phyloP scores from a whole-genome alignment of 805 yeast species.

The Kuraishia cidri region DNA sequence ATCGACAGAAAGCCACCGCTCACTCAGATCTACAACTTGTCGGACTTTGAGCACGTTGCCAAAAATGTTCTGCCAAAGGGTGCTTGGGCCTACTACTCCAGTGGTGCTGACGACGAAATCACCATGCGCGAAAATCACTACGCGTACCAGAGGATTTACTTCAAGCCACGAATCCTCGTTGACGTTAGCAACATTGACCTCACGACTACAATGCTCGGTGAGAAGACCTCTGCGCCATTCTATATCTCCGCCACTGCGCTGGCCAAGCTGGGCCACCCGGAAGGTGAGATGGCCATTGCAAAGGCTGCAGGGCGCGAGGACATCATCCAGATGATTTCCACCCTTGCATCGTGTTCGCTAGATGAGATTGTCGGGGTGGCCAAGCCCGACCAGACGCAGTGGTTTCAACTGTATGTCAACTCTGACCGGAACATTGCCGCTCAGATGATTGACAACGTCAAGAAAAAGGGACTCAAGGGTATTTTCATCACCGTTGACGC shows the following conservation, averaged over 20 bases:
- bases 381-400: slow-evolving; percentile 60
- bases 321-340: slow-evolving; percentile 85
- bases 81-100: slow-evolving; percentile 91
- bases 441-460: slow-evolving; percentile 61
- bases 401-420: slow-evolving; percentile 86
- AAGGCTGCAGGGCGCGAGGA: slow-evolving; percentile 69
- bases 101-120: slow-evolving; percentile 91
- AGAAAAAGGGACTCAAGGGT: slow-evolving; percentile 67
- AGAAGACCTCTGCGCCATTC: slow-evolving; percentile 64
- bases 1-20: slow-evolving; percentile 57
- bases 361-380: slow-evolving; percentile 78
- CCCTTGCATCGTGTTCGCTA: slow-evolving; percentile 80
- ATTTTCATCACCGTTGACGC: slow-evolving; percentile 89
- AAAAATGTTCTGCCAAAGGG: slow-evolving; percentile 63
- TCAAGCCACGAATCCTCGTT: slow-evolving; percentile 75
- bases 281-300: slow-evolving; percentile 84
- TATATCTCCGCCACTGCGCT: slow-evolving; percentile 89
- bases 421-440: slow-evolving; percentile 60
- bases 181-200: slow-evolving; percentile 72
- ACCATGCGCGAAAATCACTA: slow-evolving; percentile 84
- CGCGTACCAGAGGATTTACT: slow-evolving; percentile 82
- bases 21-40: slow-evolving; percentile 61
- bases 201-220: slow-evolving; percentile 70
- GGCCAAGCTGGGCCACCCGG: slow-evolving; percentile 87
- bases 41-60: slow-evolving; percentile 86